Conservation (phyloP, 495 filamentous ascomycete species). For the Neurospora sp. region DNA sequence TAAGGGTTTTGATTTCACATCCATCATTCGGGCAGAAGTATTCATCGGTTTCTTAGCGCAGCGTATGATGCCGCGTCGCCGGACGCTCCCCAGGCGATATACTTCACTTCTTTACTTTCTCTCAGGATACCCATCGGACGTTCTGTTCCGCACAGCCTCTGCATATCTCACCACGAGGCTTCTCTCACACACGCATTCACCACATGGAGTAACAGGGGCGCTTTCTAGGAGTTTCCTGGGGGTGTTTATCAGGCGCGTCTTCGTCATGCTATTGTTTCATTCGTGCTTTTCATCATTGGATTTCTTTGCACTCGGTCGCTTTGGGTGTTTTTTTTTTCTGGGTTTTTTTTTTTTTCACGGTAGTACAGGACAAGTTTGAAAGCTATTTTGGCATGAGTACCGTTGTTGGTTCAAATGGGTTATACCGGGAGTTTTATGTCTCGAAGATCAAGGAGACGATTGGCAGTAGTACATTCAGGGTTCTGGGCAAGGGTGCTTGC, state of each 20-base stretch:
- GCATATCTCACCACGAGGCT: background rate
- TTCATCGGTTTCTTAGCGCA: background rate
- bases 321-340: background rate
- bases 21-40: background rate
- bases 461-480: background rate
- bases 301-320: background rate
- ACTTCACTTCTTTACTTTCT: conserved; percentile 10
- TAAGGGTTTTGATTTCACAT: background rate
- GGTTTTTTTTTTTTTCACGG: background rate
- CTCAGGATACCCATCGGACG: conserved; percentile 10
- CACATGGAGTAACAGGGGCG: background rate
- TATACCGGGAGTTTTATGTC: background rate
- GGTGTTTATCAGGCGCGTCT: background rate
- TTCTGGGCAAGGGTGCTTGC: background rate
- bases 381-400: background rate
- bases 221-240: background rate
- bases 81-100: conserved; percentile 1
- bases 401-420: background rate
- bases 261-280: background rate
- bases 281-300: background rate
- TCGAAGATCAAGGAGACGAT: background rate
- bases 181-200: background rate
- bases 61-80: background rate
- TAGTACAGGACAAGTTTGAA: background rate
- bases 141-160: background rate